Evolutionary conservation across 805 yeast genomes (phyloP), one percentile per base, ranked within the genome.

Genomic region (Starmerella potacharoeniae): DNA sequence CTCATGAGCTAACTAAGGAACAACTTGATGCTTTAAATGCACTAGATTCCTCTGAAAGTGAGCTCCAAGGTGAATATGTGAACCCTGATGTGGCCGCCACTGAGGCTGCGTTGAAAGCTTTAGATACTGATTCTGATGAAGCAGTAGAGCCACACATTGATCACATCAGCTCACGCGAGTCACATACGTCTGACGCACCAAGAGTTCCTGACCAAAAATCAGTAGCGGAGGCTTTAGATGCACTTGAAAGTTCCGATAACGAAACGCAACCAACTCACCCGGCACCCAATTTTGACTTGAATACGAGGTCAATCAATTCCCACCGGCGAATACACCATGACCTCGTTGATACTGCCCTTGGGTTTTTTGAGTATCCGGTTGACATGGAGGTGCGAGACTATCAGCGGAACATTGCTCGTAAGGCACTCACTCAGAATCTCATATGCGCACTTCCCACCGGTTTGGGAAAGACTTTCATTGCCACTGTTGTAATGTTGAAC

Each of bases 401-500:
- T 66, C 99, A 93, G 70, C 81, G 75, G 65, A 82, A 83, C 60
- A 89, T 93, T 54, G 87, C 89, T 3, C 73, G 75, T 47, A 77
- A 80, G 55, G 83, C 96, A 0, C 71, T 93, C 39, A 81, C 78
- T 63, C 75, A 81, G 58, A 93, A 93, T 65, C 67, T 84, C 3
- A 72, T 93, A 29, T 91, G 95, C 65, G 95, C 97, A 0, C 78
- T 93, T 14, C 99, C 99, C 0, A 93, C 99, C 0, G 99, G 99
- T 61, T 74, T 90, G 67, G 99, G 99, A 41, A 93, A 93, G 70
- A 93, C 99, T 0, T 88, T 93, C 60, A 89, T 93, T 65, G 97
- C 98, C 1, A 82, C 95, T 39, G 84, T 95, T 0, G 91, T 91
- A 28, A 93, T 93, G 89, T 74, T 89, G 54, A 93, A 93, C 66